Percentiles rank a stretch among this genome's conserved stretches.
phyloP scores from a whole-genome alignment of 768 basidiomycete species.

The Crucibulum laeve region DNA sequence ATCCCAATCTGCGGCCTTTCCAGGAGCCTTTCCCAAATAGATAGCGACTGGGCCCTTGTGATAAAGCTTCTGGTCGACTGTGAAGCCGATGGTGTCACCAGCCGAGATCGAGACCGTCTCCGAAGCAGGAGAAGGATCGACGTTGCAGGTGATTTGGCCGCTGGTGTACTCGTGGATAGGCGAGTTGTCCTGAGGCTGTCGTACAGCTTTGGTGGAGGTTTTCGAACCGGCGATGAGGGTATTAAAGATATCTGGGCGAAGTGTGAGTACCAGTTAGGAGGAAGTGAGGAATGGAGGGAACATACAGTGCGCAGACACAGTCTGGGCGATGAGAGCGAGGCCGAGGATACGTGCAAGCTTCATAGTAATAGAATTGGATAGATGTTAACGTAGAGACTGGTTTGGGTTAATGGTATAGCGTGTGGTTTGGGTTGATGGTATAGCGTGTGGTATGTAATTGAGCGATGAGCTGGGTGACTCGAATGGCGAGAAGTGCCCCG shows the following conservation, averaged over 20 bases:
- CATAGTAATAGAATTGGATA: no score
- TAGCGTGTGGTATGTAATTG: no score
- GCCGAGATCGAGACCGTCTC: conserved; percentile 32
- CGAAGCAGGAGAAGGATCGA: conserved; percentile 26
- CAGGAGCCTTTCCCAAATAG: conserved; percentile 44
- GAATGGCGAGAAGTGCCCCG: no score
- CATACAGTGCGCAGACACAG: conserved; percentile 23
- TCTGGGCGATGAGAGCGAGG: conserved; percentile 17
- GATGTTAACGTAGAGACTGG: no score
- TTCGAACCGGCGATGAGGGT: conserved; percentile 24
- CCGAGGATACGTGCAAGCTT: conserved; percentile 17
- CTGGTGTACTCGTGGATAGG: conserved; percentile 29
- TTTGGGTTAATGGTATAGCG: no score
- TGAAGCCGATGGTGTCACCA: conserved; percentile 37
- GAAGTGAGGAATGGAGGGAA: not conserved
- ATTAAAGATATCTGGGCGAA: conserved; percentile 22
- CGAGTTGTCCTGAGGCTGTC: conserved; percentile 27
- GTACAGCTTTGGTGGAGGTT: conserved; percentile 24
- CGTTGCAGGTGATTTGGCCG: conserved; percentile 30
- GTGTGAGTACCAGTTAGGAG: not conserved
- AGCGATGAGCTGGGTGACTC: no score
- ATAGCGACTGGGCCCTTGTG: conserved; percentile 41
- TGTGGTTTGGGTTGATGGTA: no score
- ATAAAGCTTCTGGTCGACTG: conserved; percentile 35
- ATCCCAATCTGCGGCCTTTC: conserved; percentile 35